Base-by-base conservation (phyloP, 208 protist species). In the Acanthamoeba triangularis region DNA sequence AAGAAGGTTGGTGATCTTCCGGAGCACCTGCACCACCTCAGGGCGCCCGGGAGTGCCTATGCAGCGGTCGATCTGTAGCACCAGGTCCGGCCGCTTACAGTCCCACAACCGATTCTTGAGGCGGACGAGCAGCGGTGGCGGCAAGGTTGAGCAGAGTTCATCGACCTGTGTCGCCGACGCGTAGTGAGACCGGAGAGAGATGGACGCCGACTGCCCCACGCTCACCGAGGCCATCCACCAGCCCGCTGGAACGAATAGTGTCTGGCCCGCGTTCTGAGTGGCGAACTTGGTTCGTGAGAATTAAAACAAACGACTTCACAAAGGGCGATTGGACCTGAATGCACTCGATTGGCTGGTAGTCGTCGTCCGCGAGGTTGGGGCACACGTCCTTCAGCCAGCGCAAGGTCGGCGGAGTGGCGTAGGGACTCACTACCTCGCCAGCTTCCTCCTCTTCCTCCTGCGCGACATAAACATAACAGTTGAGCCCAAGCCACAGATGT, bases 51-150 rank as follows among this genome's bases (percentile, higher is more conserved):
- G 69, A 7, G 69, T 78, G 37, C 69, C 69, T 10, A 78, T 35
- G 30, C 69, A 35, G 33, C 28, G 16, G 30, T 78, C 37, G 11
- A 78, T 78, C 13, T 44, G 11, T 41, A 10, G n/a, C 4, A 78
- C 69, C 37, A 44, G 3, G 13, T 41, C 69, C 33, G 14, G 20
- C 18, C 30, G n/a, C 20, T 20, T 7, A n/a, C 33, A 4, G 37
- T 30, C 13, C 69, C 69, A 78, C 33, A 78, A n/a, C 20, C 37
- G 69, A 78, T 78, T 78, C 69, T 78, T 78, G 69, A 78, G 69
- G 33, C 28, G n/a, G 20, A 44, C 30, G 33, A 78, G 33, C 8
- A 78, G 4, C 6, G 69, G 16, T 10, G 69, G n/a, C 20, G 69
- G 69, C 10, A 78, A n/a, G 30, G n/a, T 28, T 47, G 8, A 30